Evolutionary conservation across 2,329 filamentous ascomycete genomes (phyloP).

Genomic region (Talaromyces amestolkiae): DNA sequence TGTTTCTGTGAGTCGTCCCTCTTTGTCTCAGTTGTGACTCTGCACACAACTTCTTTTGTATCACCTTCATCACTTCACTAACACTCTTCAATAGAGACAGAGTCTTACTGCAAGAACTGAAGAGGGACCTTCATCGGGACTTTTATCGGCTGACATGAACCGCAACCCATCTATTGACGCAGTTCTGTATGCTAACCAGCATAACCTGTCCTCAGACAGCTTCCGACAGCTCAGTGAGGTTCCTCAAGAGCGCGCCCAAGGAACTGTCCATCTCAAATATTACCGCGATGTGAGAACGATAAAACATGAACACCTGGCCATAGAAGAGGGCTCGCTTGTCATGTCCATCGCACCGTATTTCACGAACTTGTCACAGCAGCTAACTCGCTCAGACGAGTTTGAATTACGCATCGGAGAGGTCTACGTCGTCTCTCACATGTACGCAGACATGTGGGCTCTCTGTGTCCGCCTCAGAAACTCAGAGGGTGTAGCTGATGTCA

Average conservation of each 20-base stretch:
- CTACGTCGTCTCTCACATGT: constrained; percentile 32
- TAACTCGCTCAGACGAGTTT: constrained; percentile 28
- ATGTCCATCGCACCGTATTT: constrained; percentile 28
- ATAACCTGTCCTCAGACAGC: constrained; percentile 6
- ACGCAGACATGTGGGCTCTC: constrained; percentile 36
- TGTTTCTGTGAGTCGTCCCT: constrained; percentile 15
- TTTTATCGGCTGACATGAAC: background rate
- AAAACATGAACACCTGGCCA: constrained; percentile 26
- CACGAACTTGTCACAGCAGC: constrained; percentile 22
- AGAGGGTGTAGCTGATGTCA: constrained; percentile 14
- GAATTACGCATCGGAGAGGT: constrained; percentile 29
- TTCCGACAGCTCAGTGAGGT: constrained; percentile 17
- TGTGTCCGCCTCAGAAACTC: constrained; percentile 30
- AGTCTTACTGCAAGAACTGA: constrained; percentile 4
- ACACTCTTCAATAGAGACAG: background rate
- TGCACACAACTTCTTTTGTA: background rate
- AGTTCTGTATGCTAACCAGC: background rate
- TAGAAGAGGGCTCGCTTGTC: constrained; percentile 33
- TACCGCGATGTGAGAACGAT: constrained; percentile 29
- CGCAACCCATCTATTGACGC: background rate
- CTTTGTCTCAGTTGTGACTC: background rate
- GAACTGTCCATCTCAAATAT: constrained; percentile 25
- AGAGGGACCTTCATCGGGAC: too few species aligned
- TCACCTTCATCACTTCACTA: constrained; percentile 1
- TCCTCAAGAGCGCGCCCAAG: constrained; percentile 22